These are phyloP conservation scores for Xylaria sp. DNA, from an alignment of 2,329 filamentous ascomycete species.

Conservation along the genomic window DNA sequence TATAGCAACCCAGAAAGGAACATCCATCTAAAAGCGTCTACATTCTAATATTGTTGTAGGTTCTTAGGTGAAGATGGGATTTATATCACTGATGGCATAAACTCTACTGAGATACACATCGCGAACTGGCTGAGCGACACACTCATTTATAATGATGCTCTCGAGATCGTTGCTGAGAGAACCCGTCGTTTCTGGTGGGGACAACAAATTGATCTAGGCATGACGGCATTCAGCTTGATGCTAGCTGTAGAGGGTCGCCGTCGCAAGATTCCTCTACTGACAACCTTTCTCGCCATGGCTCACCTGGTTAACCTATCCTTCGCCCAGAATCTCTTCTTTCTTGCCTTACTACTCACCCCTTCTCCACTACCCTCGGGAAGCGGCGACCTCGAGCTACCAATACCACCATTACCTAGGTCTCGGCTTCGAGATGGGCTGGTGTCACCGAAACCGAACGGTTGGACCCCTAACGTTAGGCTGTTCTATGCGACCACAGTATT, in stretches of 20 bases:
- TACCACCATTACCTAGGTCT: constrained; percentile 47
- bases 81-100: constrained; percentile 37
- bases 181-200: constrained; percentile 70
- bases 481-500: constrained; percentile 50
- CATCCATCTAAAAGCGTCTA: neutral
- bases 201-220: constrained; percentile 66
- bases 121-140: constrained; percentile 65
- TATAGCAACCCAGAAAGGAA: constrained; percentile 34
- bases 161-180: constrained; percentile 65
- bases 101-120: constrained; percentile 52
- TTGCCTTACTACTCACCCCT: constrained; percentile 67
- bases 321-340: constrained; percentile 71
- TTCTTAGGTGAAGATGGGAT: constrained; percentile 37
- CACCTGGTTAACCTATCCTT: constrained; percentile 70
- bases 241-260: constrained; percentile 68
- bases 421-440: constrained; percentile 49
- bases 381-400: constrained; percentile 44
- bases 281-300: constrained; percentile 67
- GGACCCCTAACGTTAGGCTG: constrained; percentile 54
- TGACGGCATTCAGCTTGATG: constrained; percentile 65
- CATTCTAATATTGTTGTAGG: constrained; percentile 36
- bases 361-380: constrained; percentile 53
- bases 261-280: constrained; percentile 64
- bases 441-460: constrained; percentile 56
- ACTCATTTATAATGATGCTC: constrained; percentile 61